Conservation (phyloP, 306 rosid genomes). For the Rosa persica region DNA sequence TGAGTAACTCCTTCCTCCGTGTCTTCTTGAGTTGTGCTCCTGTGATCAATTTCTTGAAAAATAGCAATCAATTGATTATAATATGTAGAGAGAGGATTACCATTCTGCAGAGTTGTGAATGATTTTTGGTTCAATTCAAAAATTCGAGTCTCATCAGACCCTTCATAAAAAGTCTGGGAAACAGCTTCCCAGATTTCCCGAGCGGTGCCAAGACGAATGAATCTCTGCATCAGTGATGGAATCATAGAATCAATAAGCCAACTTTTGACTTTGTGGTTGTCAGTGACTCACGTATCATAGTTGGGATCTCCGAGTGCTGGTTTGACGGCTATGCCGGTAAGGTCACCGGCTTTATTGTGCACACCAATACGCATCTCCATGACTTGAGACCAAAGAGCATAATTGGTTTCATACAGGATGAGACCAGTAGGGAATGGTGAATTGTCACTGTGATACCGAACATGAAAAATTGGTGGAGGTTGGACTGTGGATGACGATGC, state of each 20-base stretch:
- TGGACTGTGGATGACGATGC: no score
- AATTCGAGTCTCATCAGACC: not conserved
- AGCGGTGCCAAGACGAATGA: not conserved
- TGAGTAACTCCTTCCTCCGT: no score
- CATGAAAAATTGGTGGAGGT: no score
- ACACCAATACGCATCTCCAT: slow-evolving; percentile 11
- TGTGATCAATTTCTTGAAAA: no score
- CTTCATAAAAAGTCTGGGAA: slow-evolving; percentile 10
- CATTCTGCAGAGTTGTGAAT: no score
- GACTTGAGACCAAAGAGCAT: slow-evolving; percentile 8
- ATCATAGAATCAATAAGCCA: slow-evolving; percentile 3
- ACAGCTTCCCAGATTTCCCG: slow-evolving; percentile 5
- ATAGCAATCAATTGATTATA: no score
- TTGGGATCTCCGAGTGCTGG: not conserved
- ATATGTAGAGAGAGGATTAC: no score
- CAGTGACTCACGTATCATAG: not conserved
- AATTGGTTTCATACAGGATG: slow-evolving; percentile 3
- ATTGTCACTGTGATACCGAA: not conserved
- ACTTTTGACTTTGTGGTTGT: not conserved
- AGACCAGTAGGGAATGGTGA: not conserved
- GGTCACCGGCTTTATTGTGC: not conserved
- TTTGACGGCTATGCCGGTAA: not conserved
- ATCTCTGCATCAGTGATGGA: not conserved
- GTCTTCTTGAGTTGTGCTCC: no score
- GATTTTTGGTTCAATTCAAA: no score